A percentile compares a stretch with the other conserved stretches of the same genome.
phyloP scores from a whole-genome alignment of 768 basidiomycete genomes.

The Collybia nuda region DNA sequence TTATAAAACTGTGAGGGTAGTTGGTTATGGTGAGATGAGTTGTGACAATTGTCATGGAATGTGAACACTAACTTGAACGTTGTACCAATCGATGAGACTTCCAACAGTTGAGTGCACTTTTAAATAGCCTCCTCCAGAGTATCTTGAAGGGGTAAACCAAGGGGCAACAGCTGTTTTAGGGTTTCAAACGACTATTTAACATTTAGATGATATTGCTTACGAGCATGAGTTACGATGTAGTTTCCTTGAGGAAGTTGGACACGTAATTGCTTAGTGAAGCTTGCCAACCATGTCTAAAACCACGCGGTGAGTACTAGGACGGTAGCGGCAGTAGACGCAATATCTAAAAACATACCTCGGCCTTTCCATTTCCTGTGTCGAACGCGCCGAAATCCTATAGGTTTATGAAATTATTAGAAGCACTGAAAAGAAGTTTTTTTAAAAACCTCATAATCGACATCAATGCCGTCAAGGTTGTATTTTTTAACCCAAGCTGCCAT shows the following conservation, averaged over 20 bases:
- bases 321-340: not conserved
- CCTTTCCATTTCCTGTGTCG: constrained; percentile 46
- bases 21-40: not conserved
- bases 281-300: constrained; percentile 46
- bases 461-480: constrained; percentile 65
- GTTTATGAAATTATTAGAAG: not conserved
- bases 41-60: constrained; percentile 3
- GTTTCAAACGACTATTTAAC: not conserved
- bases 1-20: constrained; percentile 37
- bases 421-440: not conserved
- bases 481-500: constrained; percentile 66
- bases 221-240: constrained; percentile 57
- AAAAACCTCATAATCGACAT: constrained; percentile 68
- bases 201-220: constrained; percentile 26
- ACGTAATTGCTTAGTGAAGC: constrained; percentile 53
- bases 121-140: constrained; percentile 54
- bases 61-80: constrained; percentile 42
- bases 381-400: constrained; percentile 62
- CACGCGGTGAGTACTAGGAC: not conserved
- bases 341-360: constrained; percentile 37
- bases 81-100: constrained; percentile 64
- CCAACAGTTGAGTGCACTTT: constrained; percentile 54
- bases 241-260: constrained; percentile 43
- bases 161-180: constrained; percentile 44
- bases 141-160: constrained; percentile 42